These are phyloP conservation scores for Hondaea fermentalgiana DNA, from an alignment of 108 stramenopile species.

Conservation along the genomic window DNA sequence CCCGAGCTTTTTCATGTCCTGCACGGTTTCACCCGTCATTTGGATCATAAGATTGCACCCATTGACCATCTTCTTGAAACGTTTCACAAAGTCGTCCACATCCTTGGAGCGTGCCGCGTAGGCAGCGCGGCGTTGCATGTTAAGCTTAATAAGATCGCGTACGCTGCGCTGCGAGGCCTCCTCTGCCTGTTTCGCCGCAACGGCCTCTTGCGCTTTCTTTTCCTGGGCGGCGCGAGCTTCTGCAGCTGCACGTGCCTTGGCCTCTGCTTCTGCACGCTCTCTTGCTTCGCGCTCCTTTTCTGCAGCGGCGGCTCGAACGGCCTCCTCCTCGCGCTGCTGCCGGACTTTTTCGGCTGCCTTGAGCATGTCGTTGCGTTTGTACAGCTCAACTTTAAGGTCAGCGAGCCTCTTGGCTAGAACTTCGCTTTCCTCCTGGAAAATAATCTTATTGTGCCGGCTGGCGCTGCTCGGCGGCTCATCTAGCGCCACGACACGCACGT, in stretches of 20 bases:
- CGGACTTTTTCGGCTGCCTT: background rate
- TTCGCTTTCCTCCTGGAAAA: background rate
- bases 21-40: conserved; percentile 7
- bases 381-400: background rate
- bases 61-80: conserved; percentile 1
- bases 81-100: background rate
- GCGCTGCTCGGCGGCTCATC: too few species aligned
- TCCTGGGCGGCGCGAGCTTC: background rate
- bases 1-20: background rate
- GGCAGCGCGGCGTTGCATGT: background rate
- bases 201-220: background rate
- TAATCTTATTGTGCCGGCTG: too few species aligned
- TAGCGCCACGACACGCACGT: too few species aligned
- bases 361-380: background rate
- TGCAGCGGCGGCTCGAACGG: background rate
- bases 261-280: background rate
- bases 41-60: conserved; percentile 6
- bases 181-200: background rate
- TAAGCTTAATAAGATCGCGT: background rate
- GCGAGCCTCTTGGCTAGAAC: background rate
- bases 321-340: background rate
- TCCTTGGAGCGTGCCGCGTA: background rate
- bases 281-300: background rate
- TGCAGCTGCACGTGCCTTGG: background rate
- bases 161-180: background rate